These are phyloP conservation scores for Monosporascus sp. DNA, from an alignment of 2,329 filamentous ascomycete species.

Conservation along the genomic window DNA sequence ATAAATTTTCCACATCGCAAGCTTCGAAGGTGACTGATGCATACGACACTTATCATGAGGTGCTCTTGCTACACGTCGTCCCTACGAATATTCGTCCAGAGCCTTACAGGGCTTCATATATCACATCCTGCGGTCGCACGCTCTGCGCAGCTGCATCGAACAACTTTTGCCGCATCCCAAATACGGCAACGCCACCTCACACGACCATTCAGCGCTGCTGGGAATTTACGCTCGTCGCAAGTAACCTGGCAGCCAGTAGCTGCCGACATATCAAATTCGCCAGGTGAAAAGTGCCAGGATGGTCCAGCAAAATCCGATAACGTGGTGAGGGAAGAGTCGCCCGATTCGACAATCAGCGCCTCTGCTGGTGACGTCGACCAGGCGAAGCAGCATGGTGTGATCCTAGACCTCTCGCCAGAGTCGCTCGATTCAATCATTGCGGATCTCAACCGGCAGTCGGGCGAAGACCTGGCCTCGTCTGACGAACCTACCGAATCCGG, in stretches of 20 bases:
- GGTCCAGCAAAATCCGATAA: not conserved
- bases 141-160: slow-evolving; percentile 8
- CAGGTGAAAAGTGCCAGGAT: not conserved
- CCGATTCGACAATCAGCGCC: slow-evolving; percentile 3
- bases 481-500: not conserved
- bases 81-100: slow-evolving; percentile 44
- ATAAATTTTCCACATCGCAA: no score
- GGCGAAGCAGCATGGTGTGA: slow-evolving; percentile 18
- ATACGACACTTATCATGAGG: slow-evolving; percentile 31
- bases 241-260: not conserved
- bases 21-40: no score
- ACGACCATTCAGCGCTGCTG: slow-evolving; percentile 17
- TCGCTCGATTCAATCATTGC: slow-evolving; percentile 27
- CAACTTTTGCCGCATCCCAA: slow-evolving; percentile 5
- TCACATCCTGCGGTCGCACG: slow-evolving; percentile 10
- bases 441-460: slow-evolving; percentile 4
- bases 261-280: not conserved
- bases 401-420: slow-evolving; percentile 31
- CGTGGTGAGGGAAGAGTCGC: slow-evolving; percentile 3
- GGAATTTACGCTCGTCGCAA: slow-evolving; percentile 10
- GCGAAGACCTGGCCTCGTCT: not conserved
- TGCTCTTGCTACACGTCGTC: slow-evolving; percentile 44
- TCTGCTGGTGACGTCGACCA: slow-evolving; percentile 10
- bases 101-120: slow-evolving; percentile 29
- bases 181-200: slow-evolving; percentile 7